Evolutionary conservation across 257 asterid genomes (phyloP).

Genomic region (Primulina huaijiensis): DNA sequence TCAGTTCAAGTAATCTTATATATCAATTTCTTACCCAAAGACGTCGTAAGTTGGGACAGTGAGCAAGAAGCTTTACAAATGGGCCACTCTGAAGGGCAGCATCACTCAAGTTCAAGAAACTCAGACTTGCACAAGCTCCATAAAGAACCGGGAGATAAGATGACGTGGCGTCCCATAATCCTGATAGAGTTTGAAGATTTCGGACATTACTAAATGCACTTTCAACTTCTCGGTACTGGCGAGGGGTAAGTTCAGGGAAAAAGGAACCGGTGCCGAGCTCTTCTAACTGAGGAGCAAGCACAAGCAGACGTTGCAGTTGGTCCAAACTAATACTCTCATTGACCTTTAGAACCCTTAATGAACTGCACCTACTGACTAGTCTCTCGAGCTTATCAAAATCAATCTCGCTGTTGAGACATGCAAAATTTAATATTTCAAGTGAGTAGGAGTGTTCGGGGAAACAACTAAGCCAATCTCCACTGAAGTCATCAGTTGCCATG

Average conservation of each 20-base stretch:
- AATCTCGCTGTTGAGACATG: slow-evolving; percentile 42
- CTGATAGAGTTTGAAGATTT: slow-evolving; percentile 42
- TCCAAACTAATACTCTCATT: slow-evolving; percentile 47
- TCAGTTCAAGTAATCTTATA: slow-evolving; percentile 11
- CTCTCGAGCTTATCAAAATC: slow-evolving; percentile 43
- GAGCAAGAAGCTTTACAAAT: slow-evolving; percentile 51
- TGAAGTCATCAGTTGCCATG: slow-evolving; percentile 47
- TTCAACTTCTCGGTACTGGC: slow-evolving; percentile 28
- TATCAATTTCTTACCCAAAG: slow-evolving; percentile 69
- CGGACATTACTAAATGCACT: slow-evolving; percentile 33
- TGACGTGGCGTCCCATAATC: slow-evolving; percentile 58
- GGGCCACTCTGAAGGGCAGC: slow-evolving; percentile 60
- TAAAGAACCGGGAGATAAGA: slow-evolving; percentile 55
- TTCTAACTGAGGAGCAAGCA: slow-evolving; percentile 40
- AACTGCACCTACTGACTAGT: slow-evolving; percentile 38
- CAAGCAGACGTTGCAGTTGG: slow-evolving; percentile 39
- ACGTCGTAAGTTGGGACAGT: slow-evolving; percentile 71
- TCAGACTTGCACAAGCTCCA: slow-evolving; percentile 63
- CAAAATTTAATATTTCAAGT: slow-evolving; percentile 41
- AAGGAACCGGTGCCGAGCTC: slow-evolving; percentile 48
- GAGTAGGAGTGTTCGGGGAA: slow-evolving; percentile 45
- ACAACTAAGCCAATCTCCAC: slow-evolving; percentile 51
- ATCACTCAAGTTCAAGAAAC: slow-evolving; percentile 65
- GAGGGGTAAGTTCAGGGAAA: slow-evolving; percentile 32
- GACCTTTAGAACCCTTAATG: slow-evolving; percentile 41